Conservation (phyloP, 2,329 filamentous ascomycete species). For the Colletotrichum graminicola region DNA sequence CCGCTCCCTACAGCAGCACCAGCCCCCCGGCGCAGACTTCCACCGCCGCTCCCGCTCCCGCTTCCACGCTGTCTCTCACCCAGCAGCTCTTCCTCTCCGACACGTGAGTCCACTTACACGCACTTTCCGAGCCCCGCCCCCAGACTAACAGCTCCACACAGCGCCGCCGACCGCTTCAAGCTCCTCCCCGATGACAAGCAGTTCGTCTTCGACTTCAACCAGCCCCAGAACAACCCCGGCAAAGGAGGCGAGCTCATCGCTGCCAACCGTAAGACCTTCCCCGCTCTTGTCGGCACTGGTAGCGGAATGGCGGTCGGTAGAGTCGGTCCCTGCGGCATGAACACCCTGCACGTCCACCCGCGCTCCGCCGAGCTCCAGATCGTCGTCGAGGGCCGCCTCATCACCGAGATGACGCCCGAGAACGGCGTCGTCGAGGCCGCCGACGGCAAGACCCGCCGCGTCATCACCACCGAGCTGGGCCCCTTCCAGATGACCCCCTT, state of each 20-base stretch:
- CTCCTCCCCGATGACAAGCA: constrained; percentile 58
- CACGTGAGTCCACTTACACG: constrained; percentile 49
- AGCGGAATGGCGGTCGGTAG: constrained; percentile 62
- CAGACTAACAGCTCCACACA: constrained; percentile 46
- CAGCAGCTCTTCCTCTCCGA: constrained; percentile 56
- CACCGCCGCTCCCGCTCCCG: constrained; percentile 34
- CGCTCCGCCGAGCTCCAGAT: constrained; percentile 66
- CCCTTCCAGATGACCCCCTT: constrained; percentile 65
- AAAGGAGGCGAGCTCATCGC: constrained; percentile 62
- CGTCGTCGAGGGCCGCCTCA: constrained; percentile 61
- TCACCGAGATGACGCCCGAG: constrained; percentile 66
- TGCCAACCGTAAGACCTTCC: constrained; percentile 69
- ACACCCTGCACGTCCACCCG: constrained; percentile 68
- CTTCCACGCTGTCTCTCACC: constrained; percentile 45
- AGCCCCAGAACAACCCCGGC: constrained; percentile 48
- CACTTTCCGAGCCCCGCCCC: background rate
- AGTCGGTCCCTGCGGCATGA: constrained; percentile 64
- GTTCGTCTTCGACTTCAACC: constrained; percentile 64
- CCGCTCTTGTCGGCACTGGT: constrained; percentile 65
- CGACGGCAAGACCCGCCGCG: constrained; percentile 49
- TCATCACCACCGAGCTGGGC: constrained; percentile 52
- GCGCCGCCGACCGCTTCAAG: constrained; percentile 57
- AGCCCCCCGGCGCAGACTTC: constrained; percentile 24
- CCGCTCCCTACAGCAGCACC: constrained; percentile 41
- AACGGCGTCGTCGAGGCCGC: constrained; percentile 60